These are phyloP conservation scores for Dioszegia crocea DNA, from an alignment of 768 basidiomycete genomes.

Conservation along the genomic window DNA sequence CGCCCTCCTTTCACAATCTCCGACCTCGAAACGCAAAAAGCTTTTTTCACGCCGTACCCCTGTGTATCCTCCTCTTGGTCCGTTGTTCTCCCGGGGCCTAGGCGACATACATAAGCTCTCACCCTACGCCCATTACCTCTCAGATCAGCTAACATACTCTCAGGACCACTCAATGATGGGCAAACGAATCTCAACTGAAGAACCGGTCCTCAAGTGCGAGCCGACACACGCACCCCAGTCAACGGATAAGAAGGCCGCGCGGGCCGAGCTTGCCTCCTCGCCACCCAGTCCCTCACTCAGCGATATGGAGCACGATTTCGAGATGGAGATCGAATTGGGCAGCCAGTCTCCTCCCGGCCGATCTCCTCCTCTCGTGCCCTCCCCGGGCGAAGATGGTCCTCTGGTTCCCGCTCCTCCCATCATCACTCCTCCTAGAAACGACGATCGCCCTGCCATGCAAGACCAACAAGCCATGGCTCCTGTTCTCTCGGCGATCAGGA, in stretches of 20 bases:
- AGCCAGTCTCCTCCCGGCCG: neutral
- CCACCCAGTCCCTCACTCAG: conserved; percentile 1
- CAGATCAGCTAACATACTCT: too few relatives aligned
- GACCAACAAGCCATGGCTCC: too few relatives aligned
- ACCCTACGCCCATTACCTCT: too few relatives aligned
- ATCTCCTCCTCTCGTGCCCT: conserved; percentile 3
- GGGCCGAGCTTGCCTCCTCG: neutral
- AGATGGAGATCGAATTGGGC: conserved; percentile 1
- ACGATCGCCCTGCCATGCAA: too few relatives aligned
- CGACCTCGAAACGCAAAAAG: too few relatives aligned
- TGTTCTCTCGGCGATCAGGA: neutral
- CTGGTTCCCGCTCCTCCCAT: neutral
- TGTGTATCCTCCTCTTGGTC: too few relatives aligned
- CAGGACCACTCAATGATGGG: too few relatives aligned
- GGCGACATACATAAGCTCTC: too few relatives aligned
- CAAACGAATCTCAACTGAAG: neutral
- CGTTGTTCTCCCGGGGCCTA: too few relatives aligned
- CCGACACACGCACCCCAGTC: neutral
- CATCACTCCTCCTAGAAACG: neutral
- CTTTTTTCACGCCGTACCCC: too few relatives aligned
- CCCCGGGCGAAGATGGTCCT: neutral
- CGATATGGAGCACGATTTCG: conserved; percentile 7
- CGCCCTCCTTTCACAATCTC: too few relatives aligned
- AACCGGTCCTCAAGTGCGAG: neutral
- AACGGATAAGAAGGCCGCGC: neutral